Evolutionary conservation across 495 filamentous ascomycete genomes (phyloP), one percentile per base, ranked within the genome.

Genomic region (Penicillium odoratum): DNA sequence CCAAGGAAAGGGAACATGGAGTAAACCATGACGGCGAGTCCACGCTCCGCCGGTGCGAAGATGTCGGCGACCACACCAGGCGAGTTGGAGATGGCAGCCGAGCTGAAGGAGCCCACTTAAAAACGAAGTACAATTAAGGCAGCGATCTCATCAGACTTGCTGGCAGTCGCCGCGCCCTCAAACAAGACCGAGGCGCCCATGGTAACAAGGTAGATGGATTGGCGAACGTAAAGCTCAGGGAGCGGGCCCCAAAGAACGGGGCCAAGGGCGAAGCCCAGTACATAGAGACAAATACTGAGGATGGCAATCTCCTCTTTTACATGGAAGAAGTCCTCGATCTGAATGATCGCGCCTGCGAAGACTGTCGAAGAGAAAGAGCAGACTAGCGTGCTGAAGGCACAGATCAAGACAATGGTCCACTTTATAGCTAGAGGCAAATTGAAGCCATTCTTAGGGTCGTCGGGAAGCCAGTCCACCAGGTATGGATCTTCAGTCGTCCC

Each of bases 171-270:
- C n/a, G 81, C 77, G 43, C 85, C 71, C 10, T 70, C 73, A 36
- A 75, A 66, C 53, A 84, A 76, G 7, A 55, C 53, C 2, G 51
- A 38, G 15, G 53, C 4, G 7, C 45, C 54, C 13, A 49, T 49
- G 5, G 81, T 83, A 48, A 80, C 54, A 63, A 85, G 74, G 63
- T 48, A 63, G 46, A 63, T 44, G 16, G 53, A 9, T 21, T 69
- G 61, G 18, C 90, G 82, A 36, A 90, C 90, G 58, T 81, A 84
- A 29, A 94, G 70, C 66, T 94, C 91, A 8, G 85, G 89, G 5
- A 90, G 67, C 0, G 90, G 90, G 6, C 74, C 80, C 69, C 73
- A 85, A n/a, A 81, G 40, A 0, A 75, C 56, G 4, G 82, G 82
- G 11, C 80, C 82, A 28, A 78, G 44, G 1, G 69, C 70, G 25